Conservation (phyloP, 1,139 yeast species). For the Zygosaccharomyces pseudobailii region DNA sequence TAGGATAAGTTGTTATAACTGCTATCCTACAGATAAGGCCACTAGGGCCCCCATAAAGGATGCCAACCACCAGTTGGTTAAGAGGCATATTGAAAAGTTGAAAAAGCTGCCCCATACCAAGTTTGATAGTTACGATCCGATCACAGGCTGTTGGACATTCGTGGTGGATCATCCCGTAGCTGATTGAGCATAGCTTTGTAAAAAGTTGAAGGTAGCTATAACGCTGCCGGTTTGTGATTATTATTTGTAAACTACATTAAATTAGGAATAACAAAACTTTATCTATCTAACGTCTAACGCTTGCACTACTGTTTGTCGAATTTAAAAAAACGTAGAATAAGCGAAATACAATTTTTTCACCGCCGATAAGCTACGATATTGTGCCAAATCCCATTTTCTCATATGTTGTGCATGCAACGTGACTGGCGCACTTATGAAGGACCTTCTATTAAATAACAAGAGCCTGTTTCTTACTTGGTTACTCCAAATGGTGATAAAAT, state of each 20-base stretch:
- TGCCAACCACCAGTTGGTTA: constrained; percentile 67
- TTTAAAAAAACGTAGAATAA: no score
- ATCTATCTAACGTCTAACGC: not conserved
- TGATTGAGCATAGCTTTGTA: not conserved
- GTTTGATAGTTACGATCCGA: constrained; percentile 73
- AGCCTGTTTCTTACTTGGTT: no score
- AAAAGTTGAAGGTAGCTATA: not conserved
- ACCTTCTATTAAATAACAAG: no score
- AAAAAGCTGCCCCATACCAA: constrained; percentile 55
- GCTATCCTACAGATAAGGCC: constrained; percentile 72
- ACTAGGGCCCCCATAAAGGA: constrained; percentile 74
- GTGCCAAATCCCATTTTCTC: not conserved
- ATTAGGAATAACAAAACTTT: not conserved
- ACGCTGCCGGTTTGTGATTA: not conserved
- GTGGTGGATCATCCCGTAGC: constrained; percentile 14
- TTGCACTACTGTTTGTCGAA: not conserved
- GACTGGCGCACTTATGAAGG: no score
- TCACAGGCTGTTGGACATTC: constrained; percentile 47
- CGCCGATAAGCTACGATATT: not conserved
- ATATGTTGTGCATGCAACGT: not conserved
- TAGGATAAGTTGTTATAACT: constrained; percentile 64
- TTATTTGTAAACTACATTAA: constrained; percentile 1
- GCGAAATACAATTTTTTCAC: no score
- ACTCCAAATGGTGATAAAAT: not conserved
- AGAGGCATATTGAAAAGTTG: constrained; percentile 63